Evolutionary conservation across 1,139 yeast genomes (phyloP).

Genomic region (Zygoascus meyerae): DNA sequence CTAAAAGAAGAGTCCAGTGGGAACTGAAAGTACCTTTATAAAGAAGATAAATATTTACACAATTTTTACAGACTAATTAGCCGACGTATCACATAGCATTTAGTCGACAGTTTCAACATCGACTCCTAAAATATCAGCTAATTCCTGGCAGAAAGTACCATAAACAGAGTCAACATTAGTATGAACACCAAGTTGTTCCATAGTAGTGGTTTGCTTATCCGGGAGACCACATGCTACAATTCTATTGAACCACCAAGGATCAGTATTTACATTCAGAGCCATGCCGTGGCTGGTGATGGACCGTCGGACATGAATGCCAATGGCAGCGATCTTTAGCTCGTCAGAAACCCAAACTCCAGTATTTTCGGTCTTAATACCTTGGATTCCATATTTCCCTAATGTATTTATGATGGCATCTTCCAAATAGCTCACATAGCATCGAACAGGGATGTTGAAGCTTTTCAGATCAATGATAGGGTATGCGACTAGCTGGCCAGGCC

Average conservation of each 20-base stretch:
- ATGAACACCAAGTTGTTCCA: slow-evolving; percentile 28
- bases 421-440: slow-evolving; percentile 68
- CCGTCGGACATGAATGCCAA: slow-evolving; percentile 82
- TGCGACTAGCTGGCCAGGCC: slow-evolving; percentile 87
- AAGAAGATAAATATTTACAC: too few species aligned
- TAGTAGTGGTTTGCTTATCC: slow-evolving; percentile 50
- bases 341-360: slow-evolving; percentile 77
- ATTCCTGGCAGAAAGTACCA: slow-evolving; percentile 45
- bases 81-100: too few species aligned
- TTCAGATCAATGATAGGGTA: slow-evolving; percentile 75
- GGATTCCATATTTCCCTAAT: slow-evolving; percentile 42
- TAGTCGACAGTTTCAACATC: not conserved
- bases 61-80: too few species aligned
- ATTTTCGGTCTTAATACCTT: slow-evolving; percentile 52
- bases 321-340: slow-evolving; percentile 72
- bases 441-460: slow-evolving; percentile 55
- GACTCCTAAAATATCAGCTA: slow-evolving; percentile 28
- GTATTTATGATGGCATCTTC: slow-evolving; percentile 59
- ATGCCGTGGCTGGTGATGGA: slow-evolving; percentile 87
- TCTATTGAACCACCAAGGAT: slow-evolving; percentile 60
- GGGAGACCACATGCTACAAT: slow-evolving; percentile 85
- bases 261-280: slow-evolving; percentile 72
- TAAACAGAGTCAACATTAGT: slow-evolving; percentile 43
- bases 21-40: too few species aligned
- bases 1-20: too few species aligned